Percentiles rank a stretch among this genome's conserved stretches.
Conservation (phyloP, 2,329 filamentous ascomycete genomes). For the Hymenoscyphus salicellus region DNA sequence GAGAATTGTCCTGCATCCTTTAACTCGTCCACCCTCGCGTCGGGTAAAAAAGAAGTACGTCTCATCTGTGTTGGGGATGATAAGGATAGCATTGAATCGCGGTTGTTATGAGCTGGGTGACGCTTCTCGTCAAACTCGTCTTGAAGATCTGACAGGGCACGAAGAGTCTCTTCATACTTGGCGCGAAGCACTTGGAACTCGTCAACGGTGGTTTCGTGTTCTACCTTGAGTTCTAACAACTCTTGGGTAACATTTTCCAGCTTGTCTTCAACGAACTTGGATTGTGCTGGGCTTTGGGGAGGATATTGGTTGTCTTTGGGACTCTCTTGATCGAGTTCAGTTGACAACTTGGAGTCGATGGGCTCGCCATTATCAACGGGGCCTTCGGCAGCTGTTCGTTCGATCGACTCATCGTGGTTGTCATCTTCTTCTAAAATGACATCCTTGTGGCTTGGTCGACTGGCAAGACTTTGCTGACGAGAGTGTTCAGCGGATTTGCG, state of each 20-base stretch:
- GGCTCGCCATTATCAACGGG: slow-evolving; percentile 35
- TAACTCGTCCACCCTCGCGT: slow-evolving; percentile 66
- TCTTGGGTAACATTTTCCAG: slow-evolving; percentile 89
- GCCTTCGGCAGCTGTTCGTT: slow-evolving; percentile 33
- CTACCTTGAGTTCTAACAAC: slow-evolving; percentile 81
- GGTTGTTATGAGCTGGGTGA: slow-evolving; percentile 49
- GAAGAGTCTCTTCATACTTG: slow-evolving; percentile 89
- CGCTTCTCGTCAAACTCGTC: slow-evolving; percentile 78
- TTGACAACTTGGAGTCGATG: slow-evolving; percentile 38
- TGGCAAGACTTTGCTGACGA: slow-evolving; percentile 50
- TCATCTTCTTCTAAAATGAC: slow-evolving; percentile 45
- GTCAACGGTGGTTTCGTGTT: slow-evolving; percentile 79
- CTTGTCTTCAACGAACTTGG: slow-evolving; percentile 85
- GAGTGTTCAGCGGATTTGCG: slow-evolving; percentile 52
- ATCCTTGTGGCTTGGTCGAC: slow-evolving; percentile 53
- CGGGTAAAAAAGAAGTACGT: slow-evolving; percentile 81
- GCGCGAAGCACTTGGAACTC: slow-evolving; percentile 78
- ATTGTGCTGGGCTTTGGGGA: slow-evolving; percentile 71
- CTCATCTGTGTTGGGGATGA: slow-evolving; percentile 52
- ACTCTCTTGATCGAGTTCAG: slow-evolving; percentile 34
- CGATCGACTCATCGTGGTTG: slow-evolving; percentile 24
- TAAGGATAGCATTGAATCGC: slow-evolving; percentile 55
- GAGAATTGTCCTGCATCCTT: slow-evolving; percentile 66
- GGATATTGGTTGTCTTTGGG: slow-evolving; percentile 27
- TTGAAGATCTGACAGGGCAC: slow-evolving; percentile 77